Conservation (phyloP, 1,139 yeast species). For the Pichia sp. region DNA sequence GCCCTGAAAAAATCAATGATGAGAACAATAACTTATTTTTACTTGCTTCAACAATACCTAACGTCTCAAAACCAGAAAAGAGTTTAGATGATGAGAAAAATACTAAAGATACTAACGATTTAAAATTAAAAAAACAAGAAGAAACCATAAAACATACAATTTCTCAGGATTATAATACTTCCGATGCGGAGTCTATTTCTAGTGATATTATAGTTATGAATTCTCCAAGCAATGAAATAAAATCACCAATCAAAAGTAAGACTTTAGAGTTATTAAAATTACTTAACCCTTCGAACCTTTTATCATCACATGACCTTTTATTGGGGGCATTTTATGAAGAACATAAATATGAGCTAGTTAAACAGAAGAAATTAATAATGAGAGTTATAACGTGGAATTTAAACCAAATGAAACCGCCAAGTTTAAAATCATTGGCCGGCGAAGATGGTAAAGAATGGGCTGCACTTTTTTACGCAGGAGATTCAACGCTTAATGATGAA, state of each 20-base stretch:
- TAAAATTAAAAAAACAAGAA: neutral
- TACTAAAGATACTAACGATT: neutral
- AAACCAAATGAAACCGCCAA: slow-evolving; percentile 34
- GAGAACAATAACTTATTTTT: neutral
- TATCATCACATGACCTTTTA: slow-evolving; percentile 18
- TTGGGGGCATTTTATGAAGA: slow-evolving; percentile 20
- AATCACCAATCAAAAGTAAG: slow-evolving; percentile 4
- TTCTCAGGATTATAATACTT: too few relatives aligned
- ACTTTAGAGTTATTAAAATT: slow-evolving; percentile 15
- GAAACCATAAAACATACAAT: too few relatives aligned
- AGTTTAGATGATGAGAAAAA: neutral
- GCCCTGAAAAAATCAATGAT: neutral
- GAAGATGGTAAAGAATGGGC: slow-evolving; percentile 15
- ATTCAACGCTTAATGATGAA: slow-evolving; percentile 21
- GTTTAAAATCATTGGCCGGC: slow-evolving; percentile 9
- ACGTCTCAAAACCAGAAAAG: neutral
- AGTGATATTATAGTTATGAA: slow-evolving; percentile 1
- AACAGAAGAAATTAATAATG: slow-evolving; percentile 12
- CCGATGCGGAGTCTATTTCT: slow-evolving; percentile 1
- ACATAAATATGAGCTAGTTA: slow-evolving; percentile 12
- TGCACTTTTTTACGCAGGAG: slow-evolving; percentile 12
- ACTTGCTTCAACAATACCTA: neutral
- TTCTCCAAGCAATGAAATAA: neutral
- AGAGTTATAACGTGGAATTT: slow-evolving; percentile 43
- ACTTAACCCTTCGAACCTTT: slow-evolving; percentile 25